Evolutionary conservation across 2,329 filamentous ascomycete genomes (phyloP).

Genomic region (Diaporthe helianthi): DNA sequence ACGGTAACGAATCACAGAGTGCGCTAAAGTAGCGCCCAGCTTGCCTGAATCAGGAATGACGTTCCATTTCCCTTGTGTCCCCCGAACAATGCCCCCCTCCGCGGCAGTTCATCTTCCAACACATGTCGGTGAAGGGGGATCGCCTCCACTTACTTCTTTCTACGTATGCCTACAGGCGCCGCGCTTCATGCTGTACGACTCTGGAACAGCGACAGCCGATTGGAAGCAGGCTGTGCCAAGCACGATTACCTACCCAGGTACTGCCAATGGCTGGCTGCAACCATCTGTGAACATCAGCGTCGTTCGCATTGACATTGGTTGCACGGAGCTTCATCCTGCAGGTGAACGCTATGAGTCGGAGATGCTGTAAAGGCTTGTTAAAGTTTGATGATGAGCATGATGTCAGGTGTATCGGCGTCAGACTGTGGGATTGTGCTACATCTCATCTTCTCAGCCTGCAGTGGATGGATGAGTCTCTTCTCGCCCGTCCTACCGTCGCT

Average conservation of each 20-base stretch:
- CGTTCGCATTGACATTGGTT: no score
- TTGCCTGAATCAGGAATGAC: slow-evolving; percentile 25
- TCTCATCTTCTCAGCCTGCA: not conserved
- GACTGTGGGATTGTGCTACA: not conserved
- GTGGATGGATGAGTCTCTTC: not conserved
- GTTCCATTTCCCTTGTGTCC: slow-evolving; percentile 26
- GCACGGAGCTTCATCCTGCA: not conserved
- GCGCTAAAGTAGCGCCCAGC: slow-evolving; percentile 30
- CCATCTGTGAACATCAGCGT: not conserved
- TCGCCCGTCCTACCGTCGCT: not conserved
- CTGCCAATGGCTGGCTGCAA: not conserved
- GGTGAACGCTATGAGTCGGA: not conserved
- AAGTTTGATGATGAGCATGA: not conserved
- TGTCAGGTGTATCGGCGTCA: not conserved
- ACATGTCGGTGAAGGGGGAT: slow-evolving; percentile 13
- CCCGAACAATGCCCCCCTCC: slow-evolving; percentile 3
- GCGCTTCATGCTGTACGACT: not conserved
- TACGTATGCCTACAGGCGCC: not conserved
- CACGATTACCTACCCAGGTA: no score
- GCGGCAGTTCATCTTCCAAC: slow-evolving; percentile 21
- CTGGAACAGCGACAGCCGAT: not conserved
- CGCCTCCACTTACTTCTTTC: not conserved
- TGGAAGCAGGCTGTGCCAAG: not conserved
- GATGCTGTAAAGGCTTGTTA: not conserved
- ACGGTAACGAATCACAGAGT: slow-evolving; percentile 20